These are phyloP conservation scores for Filobasidium uniguttulatum DNA, from an alignment of 1,284 basidiomycete species.

Conservation along the genomic window DNA sequence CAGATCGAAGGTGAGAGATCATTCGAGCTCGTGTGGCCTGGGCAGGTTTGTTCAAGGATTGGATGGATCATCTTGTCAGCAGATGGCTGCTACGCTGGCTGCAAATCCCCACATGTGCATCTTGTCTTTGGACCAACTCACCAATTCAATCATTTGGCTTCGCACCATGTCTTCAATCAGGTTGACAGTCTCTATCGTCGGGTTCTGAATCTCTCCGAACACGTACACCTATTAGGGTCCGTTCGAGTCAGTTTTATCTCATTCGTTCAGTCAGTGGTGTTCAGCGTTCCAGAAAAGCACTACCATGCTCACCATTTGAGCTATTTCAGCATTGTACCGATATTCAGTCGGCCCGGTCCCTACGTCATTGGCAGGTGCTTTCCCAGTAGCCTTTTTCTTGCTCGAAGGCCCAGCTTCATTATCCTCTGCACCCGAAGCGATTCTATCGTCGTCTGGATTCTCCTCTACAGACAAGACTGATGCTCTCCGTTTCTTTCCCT, in stretches of 20 bases:
- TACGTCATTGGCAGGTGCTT: background rate
- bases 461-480: no score
- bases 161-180: constrained; percentile 93
- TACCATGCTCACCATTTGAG: constrained; percentile 52
- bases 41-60: background rate
- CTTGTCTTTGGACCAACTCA: constrained; percentile 37
- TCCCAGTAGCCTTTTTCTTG: background rate
- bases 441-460: no score
- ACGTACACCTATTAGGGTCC: constrained; percentile 68
- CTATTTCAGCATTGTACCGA: constrained; percentile 65
- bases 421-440: background rate
- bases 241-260: background rate
- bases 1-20: constrained; percentile 65
- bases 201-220: constrained; percentile 87
- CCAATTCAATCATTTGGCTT: constrained; percentile 82
- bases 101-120: background rate
- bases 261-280: background rate
- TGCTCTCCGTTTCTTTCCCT: no score
- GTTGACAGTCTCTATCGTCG: constrained; percentile 71
- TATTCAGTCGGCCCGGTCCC: constrained; percentile 40
- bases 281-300: background rate
- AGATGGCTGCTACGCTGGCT: no score
- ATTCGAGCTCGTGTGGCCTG: constrained; percentile 83
- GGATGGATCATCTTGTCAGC: no score
- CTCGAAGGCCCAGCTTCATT: background rate